A percentile compares a stretch with the other conserved stretches of the same genome.
Conservation (phyloP, 331 rosid genomes). For the Quercus lobata region DNA sequence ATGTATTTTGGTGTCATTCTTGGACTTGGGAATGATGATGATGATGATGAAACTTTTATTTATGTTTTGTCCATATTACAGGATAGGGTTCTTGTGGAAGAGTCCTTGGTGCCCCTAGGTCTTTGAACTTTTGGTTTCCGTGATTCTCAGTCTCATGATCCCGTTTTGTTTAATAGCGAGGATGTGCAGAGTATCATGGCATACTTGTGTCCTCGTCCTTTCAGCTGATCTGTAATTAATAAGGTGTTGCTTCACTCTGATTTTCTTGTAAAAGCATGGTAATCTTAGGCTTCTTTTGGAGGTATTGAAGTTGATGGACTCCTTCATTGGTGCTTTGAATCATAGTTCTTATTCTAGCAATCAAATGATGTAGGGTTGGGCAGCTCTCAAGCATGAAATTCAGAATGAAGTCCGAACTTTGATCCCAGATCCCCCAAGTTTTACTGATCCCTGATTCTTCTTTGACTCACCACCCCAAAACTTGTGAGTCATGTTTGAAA, state of each 20-base stretch:
- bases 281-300: constrained; percentile 78
- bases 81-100: constrained; percentile 56
- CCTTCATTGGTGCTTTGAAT: constrained; percentile 43
- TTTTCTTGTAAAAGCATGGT: no score
- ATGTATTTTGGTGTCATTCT: constrained; percentile 79
- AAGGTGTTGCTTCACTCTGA: no score
- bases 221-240: no score
- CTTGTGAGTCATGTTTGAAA: constrained; percentile 33
- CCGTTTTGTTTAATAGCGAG: constrained; percentile 24
- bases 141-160: constrained; percentile 34
- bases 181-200: background rate
- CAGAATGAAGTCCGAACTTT: constrained; percentile 58
- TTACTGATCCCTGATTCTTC: constrained; percentile 61
- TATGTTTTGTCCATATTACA: constrained; percentile 61
- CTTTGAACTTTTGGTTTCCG: constrained; percentile 55
- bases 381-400: background rate
- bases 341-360: constrained; percentile 12
- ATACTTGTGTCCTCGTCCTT: no score
- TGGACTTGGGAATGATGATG: constrained; percentile 62
- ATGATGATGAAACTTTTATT: constrained; percentile 42
- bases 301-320: constrained; percentile 47
- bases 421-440: constrained; percentile 78
- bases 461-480: constrained; percentile 45
- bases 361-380: no score
- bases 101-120: constrained; percentile 57